Conservation (phyloP, 805 yeast genomes). For the Candida ovalis region DNA sequence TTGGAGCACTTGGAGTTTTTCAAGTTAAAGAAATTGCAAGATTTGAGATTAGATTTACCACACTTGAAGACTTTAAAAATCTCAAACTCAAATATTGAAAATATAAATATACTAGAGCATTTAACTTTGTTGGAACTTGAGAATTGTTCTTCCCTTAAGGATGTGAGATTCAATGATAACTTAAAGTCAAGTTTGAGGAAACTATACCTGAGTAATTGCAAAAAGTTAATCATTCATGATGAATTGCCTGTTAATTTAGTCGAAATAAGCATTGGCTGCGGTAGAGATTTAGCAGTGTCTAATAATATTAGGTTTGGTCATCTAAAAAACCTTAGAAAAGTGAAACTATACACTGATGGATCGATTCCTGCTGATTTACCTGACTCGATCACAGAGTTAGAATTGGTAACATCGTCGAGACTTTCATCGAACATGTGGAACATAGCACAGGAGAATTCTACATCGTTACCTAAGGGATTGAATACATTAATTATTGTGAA, state of each 20-base stretch:
- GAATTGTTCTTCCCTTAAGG: background rate
- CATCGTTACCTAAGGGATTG: background rate
- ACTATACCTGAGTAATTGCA: background rate
- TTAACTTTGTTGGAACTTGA: background rate
- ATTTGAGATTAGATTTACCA: constrained; percentile 1
- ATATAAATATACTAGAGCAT: background rate
- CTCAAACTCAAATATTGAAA: background rate
- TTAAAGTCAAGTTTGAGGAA: background rate
- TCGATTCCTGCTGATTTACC: background rate
- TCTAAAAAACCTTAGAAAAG: background rate
- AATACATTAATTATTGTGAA: background rate
- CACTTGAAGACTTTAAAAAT: background rate
- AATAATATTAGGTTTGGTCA: background rate
- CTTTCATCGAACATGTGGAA: background rate
- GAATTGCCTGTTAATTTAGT: background rate
- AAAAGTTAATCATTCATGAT: background rate
- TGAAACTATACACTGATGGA: background rate
- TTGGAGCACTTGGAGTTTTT: background rate
- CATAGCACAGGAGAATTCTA: background rate
- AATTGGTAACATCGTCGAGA: background rate
- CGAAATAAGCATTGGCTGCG: background rate
- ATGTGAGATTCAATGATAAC: background rate
- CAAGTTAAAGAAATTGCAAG: background rate
- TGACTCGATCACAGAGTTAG: background rate
- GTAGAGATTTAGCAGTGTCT: background rate